Evolutionary conservation across 331 rosid species (phyloP), one percentile per base, ranked within the genome.

Genomic region (Dryas integrifolia): DNA sequence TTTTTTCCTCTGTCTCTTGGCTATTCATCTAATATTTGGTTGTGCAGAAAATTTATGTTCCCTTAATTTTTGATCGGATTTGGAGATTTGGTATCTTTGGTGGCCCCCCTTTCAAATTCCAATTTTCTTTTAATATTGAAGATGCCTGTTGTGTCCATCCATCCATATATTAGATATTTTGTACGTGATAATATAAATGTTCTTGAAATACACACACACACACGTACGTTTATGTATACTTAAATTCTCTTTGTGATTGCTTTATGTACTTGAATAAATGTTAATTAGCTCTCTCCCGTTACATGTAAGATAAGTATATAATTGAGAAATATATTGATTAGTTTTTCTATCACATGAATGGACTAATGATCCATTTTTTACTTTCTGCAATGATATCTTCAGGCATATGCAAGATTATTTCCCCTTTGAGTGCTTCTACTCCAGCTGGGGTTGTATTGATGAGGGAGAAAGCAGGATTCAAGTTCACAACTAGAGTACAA

Each of bases 401-500:
- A 95, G 99, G 99, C 47, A 92, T 95, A 76, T 89, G 97, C 92
- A 92, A 92, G 88, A 92, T 95, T 71, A 50, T 90, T 70, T 95
- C 98, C 2, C 99, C 99, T 58, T 76, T 92, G 86, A 86, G 84
- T 81, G 97, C 98, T 79, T 87, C 96, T 65, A 89, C 90, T 75
- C 99, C 99, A 56, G 99, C 99, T 74, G 98, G 99, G 79, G 82
- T 83, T 77, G 98, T 95, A 41, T 80, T 95, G 69, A 92, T 88
- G 98, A 95, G 81, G 85, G 98, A 95, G 88, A 82, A 87, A 77
- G 73, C 84, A 65, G 96, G 98, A 70, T 95, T 95, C 82, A 95
- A 92, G 85, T 95, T 95, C 82, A 87, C 99, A 45, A 95, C 99
- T 30, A 89, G 97, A 73, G 98, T 95, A 65, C 99, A 95, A 83